Evolutionary conservation across 2,329 filamentous ascomycete species (phyloP).

Genomic region (Colletotrichum gloeosporioides): DNA sequence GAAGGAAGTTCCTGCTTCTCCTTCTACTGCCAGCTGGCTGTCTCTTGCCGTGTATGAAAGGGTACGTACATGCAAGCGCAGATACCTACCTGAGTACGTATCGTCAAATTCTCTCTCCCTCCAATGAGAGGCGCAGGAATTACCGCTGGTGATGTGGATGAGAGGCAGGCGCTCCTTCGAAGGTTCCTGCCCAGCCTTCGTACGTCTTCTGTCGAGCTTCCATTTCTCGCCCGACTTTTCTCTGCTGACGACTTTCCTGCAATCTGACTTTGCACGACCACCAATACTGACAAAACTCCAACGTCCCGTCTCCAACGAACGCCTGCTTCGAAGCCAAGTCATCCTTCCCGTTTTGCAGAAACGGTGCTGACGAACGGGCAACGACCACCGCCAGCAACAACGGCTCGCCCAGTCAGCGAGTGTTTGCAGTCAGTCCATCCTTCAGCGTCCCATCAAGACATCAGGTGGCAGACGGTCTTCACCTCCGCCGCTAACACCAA

Average conservation of each 20-base stretch:
- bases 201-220: background rate
- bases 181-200: background rate
- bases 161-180: background rate
- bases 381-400: background rate
- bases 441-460: background rate
- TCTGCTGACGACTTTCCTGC: background rate
- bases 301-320: background rate
- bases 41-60: background rate
- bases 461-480: background rate
- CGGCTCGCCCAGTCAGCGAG: background rate
- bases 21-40: background rate
- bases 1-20: background rate
- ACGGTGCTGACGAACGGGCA: background rate
- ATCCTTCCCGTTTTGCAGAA: background rate
- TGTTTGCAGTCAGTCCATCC: too few species aligned
- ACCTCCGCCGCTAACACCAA: background rate
- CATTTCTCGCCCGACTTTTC: background rate
- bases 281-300: background rate
- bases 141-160: background rate
- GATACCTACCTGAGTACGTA: background rate
- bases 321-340: background rate
- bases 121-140: background rate
- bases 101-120: background rate
- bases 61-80: background rate
- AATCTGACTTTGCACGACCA: background rate